phyloP scores from a whole-genome alignment of 768 basidiomycete species.

The Suillus tomentosus region DNA sequence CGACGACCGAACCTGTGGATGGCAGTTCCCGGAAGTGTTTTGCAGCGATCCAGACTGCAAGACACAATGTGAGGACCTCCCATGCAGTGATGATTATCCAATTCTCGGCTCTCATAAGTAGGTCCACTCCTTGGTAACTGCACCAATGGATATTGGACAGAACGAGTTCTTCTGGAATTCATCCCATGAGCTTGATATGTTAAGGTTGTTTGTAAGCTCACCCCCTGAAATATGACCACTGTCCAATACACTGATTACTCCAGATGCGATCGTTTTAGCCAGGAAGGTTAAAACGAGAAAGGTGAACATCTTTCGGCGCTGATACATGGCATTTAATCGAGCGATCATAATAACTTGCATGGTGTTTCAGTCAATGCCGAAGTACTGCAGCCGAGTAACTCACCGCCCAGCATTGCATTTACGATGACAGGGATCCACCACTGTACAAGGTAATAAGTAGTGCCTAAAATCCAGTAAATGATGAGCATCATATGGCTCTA shows the following conservation, averaged over 20 bases:
- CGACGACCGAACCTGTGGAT: not conserved
- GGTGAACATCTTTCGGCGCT: not conserved
- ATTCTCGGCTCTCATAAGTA: not conserved
- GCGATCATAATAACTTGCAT: not conserved
- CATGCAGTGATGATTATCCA: not conserved
- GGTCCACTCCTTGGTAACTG: not conserved
- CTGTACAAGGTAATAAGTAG: not conserved
- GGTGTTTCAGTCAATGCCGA: not conserved
- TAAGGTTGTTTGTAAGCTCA: not conserved
- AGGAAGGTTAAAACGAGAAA: not conserved
- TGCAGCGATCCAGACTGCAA: not conserved
- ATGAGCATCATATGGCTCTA: not conserved
- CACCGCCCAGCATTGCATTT: not conserved
- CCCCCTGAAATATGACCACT: not conserved
- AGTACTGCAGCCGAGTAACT: not conserved
- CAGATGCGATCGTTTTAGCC: not conserved
- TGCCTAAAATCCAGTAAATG: not conserved
- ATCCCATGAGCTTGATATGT: not conserved
- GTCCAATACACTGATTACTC: not conserved
- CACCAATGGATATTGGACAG: not conserved
- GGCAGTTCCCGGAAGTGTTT: not conserved
- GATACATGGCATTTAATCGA: not conserved
- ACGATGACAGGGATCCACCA: not conserved
- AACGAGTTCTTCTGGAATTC: not conserved
- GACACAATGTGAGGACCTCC: constrained; percentile 1